phyloP scores from a whole-genome alignment of 768 basidiomycete species.

The Tephrocybe sp. region DNA sequence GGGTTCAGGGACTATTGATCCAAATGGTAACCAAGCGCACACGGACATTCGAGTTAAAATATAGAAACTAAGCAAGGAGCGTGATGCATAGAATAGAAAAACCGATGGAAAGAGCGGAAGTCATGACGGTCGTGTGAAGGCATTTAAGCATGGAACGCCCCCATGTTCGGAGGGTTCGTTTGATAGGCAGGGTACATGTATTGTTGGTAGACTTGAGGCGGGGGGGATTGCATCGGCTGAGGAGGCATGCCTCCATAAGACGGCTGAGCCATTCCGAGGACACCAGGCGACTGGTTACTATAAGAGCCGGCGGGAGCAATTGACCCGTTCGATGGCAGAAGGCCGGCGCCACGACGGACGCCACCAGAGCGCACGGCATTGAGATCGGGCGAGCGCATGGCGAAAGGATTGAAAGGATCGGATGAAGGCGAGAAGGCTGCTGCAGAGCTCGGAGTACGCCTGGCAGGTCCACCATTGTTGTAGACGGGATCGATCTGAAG shows the following conservation, averaged over 20 bases:
- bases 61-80: slow-evolving; percentile 30
- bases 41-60: slow-evolving; percentile 26
- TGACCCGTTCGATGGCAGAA: slow-evolving; percentile 47
- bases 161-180: slow-evolving; percentile 77
- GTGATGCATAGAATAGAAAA: slow-evolving; percentile 31
- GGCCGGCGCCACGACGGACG: slow-evolving; percentile 47
- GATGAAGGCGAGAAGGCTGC: slow-evolving; percentile 38
- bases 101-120: slow-evolving; percentile 31
- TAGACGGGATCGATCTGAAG: slow-evolving; percentile 71
- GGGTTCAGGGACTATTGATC: slow-evolving; percentile 21
- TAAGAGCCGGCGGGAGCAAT: slow-evolving; percentile 42
- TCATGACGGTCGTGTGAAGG: slow-evolving; percentile 42
- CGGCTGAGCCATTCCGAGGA: slow-evolving; percentile 68
- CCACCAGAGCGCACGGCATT: slow-evolving; percentile 45
- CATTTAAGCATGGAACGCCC: slow-evolving; percentile 67
- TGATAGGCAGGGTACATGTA: slow-evolving; percentile 88
- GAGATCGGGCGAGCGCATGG: slow-evolving; percentile 44
- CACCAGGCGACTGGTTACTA: slow-evolving; percentile 59
- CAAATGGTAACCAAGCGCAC: slow-evolving; percentile 36
- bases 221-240: slow-evolving; percentile 43
- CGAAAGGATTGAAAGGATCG: slow-evolving; percentile 54
- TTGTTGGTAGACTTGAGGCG: slow-evolving; percentile 71
- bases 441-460: slow-evolving; percentile 35
- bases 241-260: slow-evolving; percentile 61
- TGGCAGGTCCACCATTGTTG: slow-evolving; percentile 37